Percentiles rank a stretch among this genome's conserved stretches.
Evolutionary conservation across 352 stramenopile genomes (phyloP).

Genomic region (Phytophthora hibernalis): DNA sequence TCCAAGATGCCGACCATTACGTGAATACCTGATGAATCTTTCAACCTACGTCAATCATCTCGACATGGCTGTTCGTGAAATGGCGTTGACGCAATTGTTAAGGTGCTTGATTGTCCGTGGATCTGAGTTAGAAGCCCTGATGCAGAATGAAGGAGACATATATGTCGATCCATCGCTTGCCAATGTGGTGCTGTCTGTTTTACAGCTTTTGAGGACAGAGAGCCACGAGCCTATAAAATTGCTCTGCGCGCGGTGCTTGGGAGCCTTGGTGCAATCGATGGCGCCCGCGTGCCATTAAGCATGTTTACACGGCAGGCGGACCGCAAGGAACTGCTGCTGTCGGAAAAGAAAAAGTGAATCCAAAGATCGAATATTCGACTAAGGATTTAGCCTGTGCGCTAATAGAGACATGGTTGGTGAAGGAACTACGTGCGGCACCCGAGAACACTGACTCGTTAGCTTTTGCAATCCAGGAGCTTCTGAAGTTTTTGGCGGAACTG

Average conservation of each 20-base stretch:
- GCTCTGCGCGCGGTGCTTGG: conserved; percentile 76
- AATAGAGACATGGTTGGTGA: conserved; percentile 85
- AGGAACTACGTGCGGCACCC: conserved; percentile 83
- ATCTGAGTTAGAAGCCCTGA: conserved; percentile 63
- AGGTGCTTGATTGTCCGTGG: conserved; percentile 67
- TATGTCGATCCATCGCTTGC: conserved; percentile 69
- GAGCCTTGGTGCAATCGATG: conserved; percentile 82
- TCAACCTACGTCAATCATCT: conserved; percentile 79
- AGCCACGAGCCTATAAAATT: conserved; percentile 71
- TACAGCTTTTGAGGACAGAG: conserved; percentile 74
- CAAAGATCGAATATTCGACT: conserved; percentile 68
- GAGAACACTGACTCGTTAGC: conserved; percentile 84
- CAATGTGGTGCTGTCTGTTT: conserved; percentile 67
- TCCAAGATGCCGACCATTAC: conserved; percentile 45
- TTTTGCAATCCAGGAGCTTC: conserved; percentile 88
- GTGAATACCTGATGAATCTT: conserved; percentile 65
- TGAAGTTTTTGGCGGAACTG: conserved; percentile 83
- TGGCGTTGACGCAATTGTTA: conserved; percentile 76
- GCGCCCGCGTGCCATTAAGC: conserved; percentile 71
- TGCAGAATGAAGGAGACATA: conserved; percentile 77
- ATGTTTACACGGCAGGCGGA: conserved; percentile 57
- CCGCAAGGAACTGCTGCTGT: conserved; percentile 18
- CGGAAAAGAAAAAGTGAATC: conserved; percentile 51
- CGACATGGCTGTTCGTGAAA: conserved; percentile 79
- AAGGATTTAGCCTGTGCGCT: conserved; percentile 86